Base-by-base conservation (phyloP, 2,329 filamentous ascomycete species). In the Ophiostoma sp. region DNA sequence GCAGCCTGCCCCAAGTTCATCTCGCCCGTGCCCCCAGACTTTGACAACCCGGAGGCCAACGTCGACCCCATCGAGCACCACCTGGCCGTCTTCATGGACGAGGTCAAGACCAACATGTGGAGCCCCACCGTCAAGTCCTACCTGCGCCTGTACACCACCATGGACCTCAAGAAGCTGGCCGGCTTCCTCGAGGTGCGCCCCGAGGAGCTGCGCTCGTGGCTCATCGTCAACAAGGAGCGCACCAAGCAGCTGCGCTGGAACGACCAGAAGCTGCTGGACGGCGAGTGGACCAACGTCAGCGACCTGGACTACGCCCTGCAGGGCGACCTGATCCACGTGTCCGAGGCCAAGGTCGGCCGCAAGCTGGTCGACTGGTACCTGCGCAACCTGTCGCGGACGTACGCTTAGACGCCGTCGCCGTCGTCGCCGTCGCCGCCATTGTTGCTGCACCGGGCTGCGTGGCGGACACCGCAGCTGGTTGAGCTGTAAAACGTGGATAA, bases 1-100 rank as follows among this genome's bases (percentile, higher is more conserved):
- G 86, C 90, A 73, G 92, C 95, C n/a, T 98, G 95, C 89, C 95
- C 95, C 81, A 98, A 97, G 85, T 99, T 99, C 87, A 99, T 99
- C 86, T 96, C 91, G 73, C 95, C 95, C 68, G 95, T 95, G 23
- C 93, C 94, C 71, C 95, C 95, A 69, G 94, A 99, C 83, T 99
- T 99, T 81, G 95, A 98, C 79, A 94, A 96, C 86, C 93, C 95
- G 73, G 89, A 94, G 81, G 83, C 94, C 82, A 99, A 99, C 85
- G 86, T 98, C 77, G 95, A 99, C 83, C 95, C 95, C 62, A 88
- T 97, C 75, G 94, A 99, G 84, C 95, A 99, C 85, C 94, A 99
- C 83, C 89, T 97, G 74, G 86, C 91, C 77, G 91, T 99, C 83
- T 99, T 99, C 86, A 98, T 99, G 94, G 94, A 97, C 76, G 95